Evolutionary conservation across 2,329 filamentous ascomycete genomes (phyloP), one percentile per base, ranked within the genome.

Genomic region (Aspergillus neoniger): DNA sequence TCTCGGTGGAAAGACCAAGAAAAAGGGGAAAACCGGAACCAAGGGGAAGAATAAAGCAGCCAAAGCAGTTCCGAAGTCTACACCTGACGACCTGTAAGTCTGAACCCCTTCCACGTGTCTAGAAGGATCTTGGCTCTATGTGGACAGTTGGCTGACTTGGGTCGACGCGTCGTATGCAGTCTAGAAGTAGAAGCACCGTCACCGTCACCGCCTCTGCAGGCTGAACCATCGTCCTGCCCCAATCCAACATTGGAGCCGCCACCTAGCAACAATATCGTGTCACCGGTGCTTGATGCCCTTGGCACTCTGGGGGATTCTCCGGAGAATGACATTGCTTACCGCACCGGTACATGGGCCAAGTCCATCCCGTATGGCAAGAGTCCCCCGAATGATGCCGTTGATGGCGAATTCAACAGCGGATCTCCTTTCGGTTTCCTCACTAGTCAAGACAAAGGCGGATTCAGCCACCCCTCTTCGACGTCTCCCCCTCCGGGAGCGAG

Each of bases 351-450:
- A n/a, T 81, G 79, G 79, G 74, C 77, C 38, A 74, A 75, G 55
- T 74, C 76, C 12, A 74, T 80, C n/a, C 77, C 79, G 0, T 79
- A 74, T 66, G 76, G 77, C 21, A 77, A 77, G 57, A 80, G 77
- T 48, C 78, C 79, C n/a, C 77, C 79, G 10, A 73, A 69, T 23
- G 74, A 78, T 61, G 63, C 73, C 12, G 69, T 71, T 38, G 74
- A 76, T 55, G 73, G 71, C 7, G 68, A 72, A 5, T 69, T 75
- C 54, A 63, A 72, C 19, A 72, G 70, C 48, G 76, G 72, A 39
- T 79, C 77, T 4, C 77, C 79, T 14, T 72, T 76, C 17, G 74
- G 73, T 38, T 76, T 79, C 61, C 74, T 77, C 28, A 72, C 72
- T 8, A 74, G 73, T 55, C 69, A 74, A 19, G 75, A 73, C 49